Evolutionary conservation across 1,139 yeast species (phyloP).

Genomic region (Zygosaccharomyces sapae): DNA sequence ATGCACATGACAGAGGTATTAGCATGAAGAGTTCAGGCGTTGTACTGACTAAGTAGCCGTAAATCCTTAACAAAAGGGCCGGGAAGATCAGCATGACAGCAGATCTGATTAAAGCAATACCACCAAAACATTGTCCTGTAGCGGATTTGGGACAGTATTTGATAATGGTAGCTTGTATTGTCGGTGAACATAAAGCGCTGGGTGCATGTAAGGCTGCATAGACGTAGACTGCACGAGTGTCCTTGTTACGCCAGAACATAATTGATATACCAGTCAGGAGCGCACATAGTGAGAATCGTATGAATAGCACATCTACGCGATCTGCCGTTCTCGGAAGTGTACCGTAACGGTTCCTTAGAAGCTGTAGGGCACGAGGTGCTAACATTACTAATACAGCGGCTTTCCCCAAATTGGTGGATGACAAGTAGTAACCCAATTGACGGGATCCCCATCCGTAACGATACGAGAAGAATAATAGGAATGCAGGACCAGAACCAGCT

Average conservation of each 20-base stretch:
- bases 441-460: constrained; percentile 56
- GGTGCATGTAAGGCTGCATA: constrained; percentile 37
- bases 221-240: constrained; percentile 16
- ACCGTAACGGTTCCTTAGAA: constrained; percentile 36
- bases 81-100: constrained; percentile 42
- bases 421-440: constrained; percentile 56
- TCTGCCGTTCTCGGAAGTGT: constrained; percentile 43
- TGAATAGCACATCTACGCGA: constrained; percentile 47
- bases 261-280: constrained; percentile 28
- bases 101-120: constrained; percentile 46
- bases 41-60: constrained; percentile 38
- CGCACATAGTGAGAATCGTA: constrained; percentile 43
- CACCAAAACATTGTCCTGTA: constrained; percentile 54
- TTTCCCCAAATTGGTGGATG: constrained; percentile 49
- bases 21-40: constrained; percentile 35
- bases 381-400: constrained; percentile 42
- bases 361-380: constrained; percentile 43
- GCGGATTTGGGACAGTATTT: constrained; percentile 46
- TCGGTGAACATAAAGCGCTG: constrained; percentile 43
- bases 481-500: constrained; percentile 42
- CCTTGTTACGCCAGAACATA: constrained; percentile 14
- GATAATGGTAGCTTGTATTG: constrained; percentile 44
- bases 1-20: constrained; percentile 26
- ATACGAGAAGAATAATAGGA: constrained; percentile 56
- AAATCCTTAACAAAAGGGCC: constrained; percentile 40